These are phyloP conservation scores for Trifolium subterraneum DNA, from an alignment of 306 rosid species.

Conservation along the genomic window DNA sequence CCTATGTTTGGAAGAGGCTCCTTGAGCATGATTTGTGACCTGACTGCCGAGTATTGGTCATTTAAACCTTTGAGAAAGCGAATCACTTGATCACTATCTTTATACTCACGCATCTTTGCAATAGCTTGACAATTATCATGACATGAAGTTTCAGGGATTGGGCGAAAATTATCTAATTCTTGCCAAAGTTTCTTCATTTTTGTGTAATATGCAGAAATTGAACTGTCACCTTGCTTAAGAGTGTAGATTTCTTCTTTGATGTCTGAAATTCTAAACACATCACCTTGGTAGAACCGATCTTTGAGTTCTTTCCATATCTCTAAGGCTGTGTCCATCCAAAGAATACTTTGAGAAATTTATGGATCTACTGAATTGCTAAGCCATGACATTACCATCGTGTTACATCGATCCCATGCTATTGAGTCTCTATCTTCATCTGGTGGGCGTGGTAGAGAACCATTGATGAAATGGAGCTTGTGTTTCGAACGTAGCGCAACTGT, in stretches of 20 bases:
- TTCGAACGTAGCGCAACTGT: not conserved
- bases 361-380: not conserved
- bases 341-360: no score
- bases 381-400: not conserved
- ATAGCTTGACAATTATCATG: not conserved
- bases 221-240: no score
- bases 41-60: no score
- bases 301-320: no score
- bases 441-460: no score
- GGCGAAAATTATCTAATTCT: not conserved
- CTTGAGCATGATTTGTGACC: not conserved
- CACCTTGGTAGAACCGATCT: no score
- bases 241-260: no score
- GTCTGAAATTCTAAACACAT: no score
- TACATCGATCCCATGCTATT: no score
- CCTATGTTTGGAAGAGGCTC: not conserved
- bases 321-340: no score
- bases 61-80: not conserved
- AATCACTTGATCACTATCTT: not conserved
- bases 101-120: not conserved
- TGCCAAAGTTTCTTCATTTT: not conserved
- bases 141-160: not conserved
- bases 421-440: not conserved
- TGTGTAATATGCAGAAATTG: no score
- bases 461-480: not conserved